Percentiles rank a stretch among this genome's conserved stretches.
Evolutionary conservation across 805 yeast genomes (phyloP).

Genomic region (Candida sakaeoensis): DNA sequence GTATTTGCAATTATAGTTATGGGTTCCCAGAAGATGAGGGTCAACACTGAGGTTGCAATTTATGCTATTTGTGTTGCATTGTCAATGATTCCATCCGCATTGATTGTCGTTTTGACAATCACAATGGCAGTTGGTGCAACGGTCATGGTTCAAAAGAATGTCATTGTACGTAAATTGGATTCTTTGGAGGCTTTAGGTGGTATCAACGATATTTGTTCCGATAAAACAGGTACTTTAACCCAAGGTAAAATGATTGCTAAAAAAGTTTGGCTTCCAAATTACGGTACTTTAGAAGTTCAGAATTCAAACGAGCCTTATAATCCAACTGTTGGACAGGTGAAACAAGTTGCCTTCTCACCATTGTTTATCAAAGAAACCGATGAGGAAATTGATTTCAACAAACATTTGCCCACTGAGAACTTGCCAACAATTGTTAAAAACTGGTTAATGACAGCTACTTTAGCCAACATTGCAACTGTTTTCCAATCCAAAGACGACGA

Average conservation of each 20-base stretch:
- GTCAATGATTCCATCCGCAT: conserved; percentile 38
- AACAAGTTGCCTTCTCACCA: conserved; percentile 26
- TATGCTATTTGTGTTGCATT: conserved; percentile 40
- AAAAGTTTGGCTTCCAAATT: conserved; percentile 32
- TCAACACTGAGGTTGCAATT: conserved; percentile 33
- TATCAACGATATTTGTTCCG: conserved; percentile 37
- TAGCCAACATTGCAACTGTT: conserved; percentile 41
- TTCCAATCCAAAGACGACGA: conserved; percentile 25
- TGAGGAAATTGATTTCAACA: conserved; percentile 38
- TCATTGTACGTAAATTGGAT: conserved; percentile 35
- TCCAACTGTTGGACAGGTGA: conserved; percentile 40
- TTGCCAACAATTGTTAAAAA: conserved; percentile 16
- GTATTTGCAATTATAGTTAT: conserved; percentile 36
- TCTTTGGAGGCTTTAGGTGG: conserved; percentile 39
- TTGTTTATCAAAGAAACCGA: conserved; percentile 24
- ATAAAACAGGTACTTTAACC: conserved; percentile 39
- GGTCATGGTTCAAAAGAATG: conserved; percentile 33
- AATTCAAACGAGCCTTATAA: conserved; percentile 32
- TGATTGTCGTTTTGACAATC: conserved; percentile 36
- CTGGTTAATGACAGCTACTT: conserved; percentile 33
- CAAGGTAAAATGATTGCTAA: conserved; percentile 38
- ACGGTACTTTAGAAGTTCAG: conserved; percentile 31
- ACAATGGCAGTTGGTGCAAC: conserved; percentile 41
- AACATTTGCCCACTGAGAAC: conserved; percentile 17
- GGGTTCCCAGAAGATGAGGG: conserved; percentile 33